Evolutionary conservation across 2,329 filamentous ascomycete genomes (phyloP).

Genomic region (Lecanoromycetidae sp.): DNA sequence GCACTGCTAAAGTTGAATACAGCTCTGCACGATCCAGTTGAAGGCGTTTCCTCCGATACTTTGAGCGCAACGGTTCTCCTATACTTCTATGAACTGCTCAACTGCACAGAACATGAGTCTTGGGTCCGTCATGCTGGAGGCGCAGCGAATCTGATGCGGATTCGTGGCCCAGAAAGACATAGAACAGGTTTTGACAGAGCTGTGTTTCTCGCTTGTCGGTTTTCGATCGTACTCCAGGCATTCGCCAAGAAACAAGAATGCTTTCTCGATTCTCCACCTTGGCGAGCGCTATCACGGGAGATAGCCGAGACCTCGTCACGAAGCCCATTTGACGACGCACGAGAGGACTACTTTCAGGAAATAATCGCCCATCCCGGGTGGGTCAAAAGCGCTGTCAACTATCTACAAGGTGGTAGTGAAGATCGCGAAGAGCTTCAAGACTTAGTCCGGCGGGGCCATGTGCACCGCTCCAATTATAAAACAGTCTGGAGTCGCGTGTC

Average conservation of each 20-base stretch:
- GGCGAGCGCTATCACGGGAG: constrained; percentile 24
- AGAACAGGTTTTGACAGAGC: constrained; percentile 26
- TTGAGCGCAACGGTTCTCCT: constrained; percentile 27
- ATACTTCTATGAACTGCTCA: constrained; percentile 28
- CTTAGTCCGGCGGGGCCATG: background rate
- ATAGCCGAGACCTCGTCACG: background rate
- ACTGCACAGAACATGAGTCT: constrained; percentile 26
- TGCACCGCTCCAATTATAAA: constrained; percentile 1
- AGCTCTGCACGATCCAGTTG: constrained; percentile 22
- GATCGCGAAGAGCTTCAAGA: background rate
- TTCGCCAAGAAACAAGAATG: constrained; percentile 26
- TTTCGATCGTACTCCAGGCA: constrained; percentile 27
- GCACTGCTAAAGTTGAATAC: constrained; percentile 24
- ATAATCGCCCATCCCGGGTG: background rate
- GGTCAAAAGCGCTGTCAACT: background rate
- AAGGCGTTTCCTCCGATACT: constrained; percentile 25
- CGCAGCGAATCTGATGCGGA: constrained; percentile 25
- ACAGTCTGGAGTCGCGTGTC: background rate
- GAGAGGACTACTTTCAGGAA: constrained; percentile 7
- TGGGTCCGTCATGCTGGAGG: constrained; percentile 30
- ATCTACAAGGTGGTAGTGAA: background rate
- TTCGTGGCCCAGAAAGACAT: constrained; percentile 25
- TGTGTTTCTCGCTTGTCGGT: constrained; percentile 27
- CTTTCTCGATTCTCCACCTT: constrained; percentile 27
- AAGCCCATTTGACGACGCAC: background rate